Base-by-base conservation (phyloP, 2,329 filamentous ascomycete genomes). In the Venturia carpophila region DNA sequence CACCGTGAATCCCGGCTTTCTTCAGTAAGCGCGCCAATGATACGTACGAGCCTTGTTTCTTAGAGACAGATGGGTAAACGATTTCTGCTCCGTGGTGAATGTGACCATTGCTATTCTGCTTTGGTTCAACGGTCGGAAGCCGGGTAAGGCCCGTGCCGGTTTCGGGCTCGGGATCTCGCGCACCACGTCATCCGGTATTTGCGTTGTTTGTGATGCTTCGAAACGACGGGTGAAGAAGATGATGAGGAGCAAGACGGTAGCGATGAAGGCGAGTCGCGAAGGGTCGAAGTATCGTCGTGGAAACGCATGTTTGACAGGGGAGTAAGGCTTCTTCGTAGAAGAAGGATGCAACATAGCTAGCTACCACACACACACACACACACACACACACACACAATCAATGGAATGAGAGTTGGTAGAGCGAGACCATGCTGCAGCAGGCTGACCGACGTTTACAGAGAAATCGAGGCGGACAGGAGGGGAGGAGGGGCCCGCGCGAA, bases 11-110 rank as follows among this genome's bases (percentile, higher is more conserved):
- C 13, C 10, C 42, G 58, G 24, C 21, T 27, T 15, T 30, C 52
- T 39, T n/a, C 27, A 10, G 3, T 13, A 6, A 6, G 24, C 58
- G 13, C 21, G n/a, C 11, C 7, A n/a, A n/a, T n/a, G n/a, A n/a
- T 17, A 63, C 63, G 24, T 64, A 76, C 75, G 72, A 56, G 73
- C 72, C 68, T 76, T 75, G 65, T 73, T 75, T 68, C 73, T 73
- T n/a, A 76, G 69, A 13, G 73, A 73, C 5, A 73, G 65, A 45
- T 76, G 71, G 2, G 74, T 67, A 64, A 75, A 76, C 1, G 73
- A 75, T 62, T 71, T 71, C 68, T 76, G 69, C 6, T 75, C 70
- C 0, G 75, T 76, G 7, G 73, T 71, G 60, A 76, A 75, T 0
- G 75, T 76, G 64, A 76, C 69, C 47, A 76, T 68, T 21, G 73